Evolutionary conservation across 2,329 filamentous ascomycete species (phyloP).

Genomic region (Stagonosporopsis vannaccii): DNA sequence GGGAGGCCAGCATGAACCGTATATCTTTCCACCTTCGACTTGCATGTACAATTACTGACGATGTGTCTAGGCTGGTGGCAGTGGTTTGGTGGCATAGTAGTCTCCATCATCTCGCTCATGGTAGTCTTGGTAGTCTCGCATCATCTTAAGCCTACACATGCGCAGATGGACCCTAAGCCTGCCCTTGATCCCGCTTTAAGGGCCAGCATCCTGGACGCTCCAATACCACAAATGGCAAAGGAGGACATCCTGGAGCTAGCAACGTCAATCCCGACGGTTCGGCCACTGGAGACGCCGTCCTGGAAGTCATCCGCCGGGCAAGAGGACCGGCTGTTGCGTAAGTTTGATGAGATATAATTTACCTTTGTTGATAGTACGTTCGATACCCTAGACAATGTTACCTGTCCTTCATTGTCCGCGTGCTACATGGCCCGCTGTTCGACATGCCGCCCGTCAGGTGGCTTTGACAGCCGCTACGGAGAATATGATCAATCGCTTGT

Average conservation of each 20-base stretch:
- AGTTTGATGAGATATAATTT: constrained; percentile 36
- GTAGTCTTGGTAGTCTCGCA: constrained; percentile 55
- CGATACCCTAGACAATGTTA: constrained; percentile 26
- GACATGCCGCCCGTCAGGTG: not conserved
- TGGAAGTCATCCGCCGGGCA: constrained; percentile 1
- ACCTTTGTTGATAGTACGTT: not conserved
- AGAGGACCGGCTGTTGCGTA: constrained; percentile 28
- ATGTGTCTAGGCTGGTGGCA: constrained; percentile 59
- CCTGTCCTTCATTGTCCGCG: not conserved
- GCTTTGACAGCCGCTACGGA: not conserved
- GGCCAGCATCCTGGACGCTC: constrained; percentile 34
- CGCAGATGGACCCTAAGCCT: constrained; percentile 10
- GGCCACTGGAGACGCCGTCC: constrained; percentile 10
- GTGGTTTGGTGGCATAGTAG: constrained; percentile 67
- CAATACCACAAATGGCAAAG: constrained; percentile 45
- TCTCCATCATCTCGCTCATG: constrained; percentile 55
- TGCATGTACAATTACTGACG: constrained; percentile 20
- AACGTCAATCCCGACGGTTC: constrained; percentile 7
- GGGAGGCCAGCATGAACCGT: constrained; percentile 68
- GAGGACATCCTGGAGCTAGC: constrained; percentile 39
- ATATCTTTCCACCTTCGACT: constrained; percentile 11
- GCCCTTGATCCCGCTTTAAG: constrained; percentile 27
- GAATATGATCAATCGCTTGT: constrained; percentile 1
- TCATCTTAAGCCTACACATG: constrained; percentile 34
- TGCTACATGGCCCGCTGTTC: constrained; percentile 1